phyloP scores from a whole-genome alignment of 495 filamentous ascomycete genomes.

The Lasiosphaeria hispida region DNA sequence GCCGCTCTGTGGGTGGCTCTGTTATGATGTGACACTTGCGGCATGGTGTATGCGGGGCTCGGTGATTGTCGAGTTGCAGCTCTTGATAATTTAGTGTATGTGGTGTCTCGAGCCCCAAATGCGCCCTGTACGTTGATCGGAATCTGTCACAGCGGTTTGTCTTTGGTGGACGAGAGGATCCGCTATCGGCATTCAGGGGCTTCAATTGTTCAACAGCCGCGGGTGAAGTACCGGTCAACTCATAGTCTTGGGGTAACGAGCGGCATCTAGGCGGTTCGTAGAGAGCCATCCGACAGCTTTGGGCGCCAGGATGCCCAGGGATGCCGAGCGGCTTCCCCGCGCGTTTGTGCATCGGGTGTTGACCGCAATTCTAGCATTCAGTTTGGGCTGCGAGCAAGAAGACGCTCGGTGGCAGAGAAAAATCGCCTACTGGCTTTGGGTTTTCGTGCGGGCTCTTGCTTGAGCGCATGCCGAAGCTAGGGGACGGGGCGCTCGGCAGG shows the following conservation, averaged over 20 bases:
- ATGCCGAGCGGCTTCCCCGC: no score
- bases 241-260: no score
- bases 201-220: no score
- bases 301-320: no score
- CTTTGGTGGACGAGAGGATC: conserved; percentile 4
- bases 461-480: no score
- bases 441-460: no score
- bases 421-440: no score
- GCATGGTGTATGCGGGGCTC: conserved; percentile 4
- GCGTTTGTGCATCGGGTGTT: background rate
- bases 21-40: conserved; percentile 14
- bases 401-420: no score
- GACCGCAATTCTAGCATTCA: background rate
- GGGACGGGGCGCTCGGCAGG: no score
- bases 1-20: background rate
- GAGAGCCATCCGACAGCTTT: no score
- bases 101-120: background rate
- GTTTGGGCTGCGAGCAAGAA: background rate
- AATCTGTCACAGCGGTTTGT: background rate
- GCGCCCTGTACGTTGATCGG: background rate
- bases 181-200: conserved; percentile 19
- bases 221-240: no score
- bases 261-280: no score
- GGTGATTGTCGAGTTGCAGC: conserved; percentile 1
- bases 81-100: background rate